Evolutionary conservation across 805 yeast genomes (phyloP).

Genomic region (Wickerhamiella lipophila): DNA sequence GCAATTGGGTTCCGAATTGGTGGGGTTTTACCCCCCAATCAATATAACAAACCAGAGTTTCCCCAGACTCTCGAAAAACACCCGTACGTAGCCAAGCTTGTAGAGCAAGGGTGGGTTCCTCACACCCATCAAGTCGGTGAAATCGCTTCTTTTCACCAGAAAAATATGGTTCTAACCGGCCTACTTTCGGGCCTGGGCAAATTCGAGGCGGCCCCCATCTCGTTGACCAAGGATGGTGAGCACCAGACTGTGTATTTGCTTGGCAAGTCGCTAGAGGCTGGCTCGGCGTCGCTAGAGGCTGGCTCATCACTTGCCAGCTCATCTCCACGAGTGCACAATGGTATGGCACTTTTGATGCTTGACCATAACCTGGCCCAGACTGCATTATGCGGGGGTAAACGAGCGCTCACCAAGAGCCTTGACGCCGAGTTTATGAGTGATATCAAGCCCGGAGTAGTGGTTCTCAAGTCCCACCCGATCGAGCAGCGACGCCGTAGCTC

Average conservation of each 20-base stretch:
- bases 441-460: constrained; percentile 46
- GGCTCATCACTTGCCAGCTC: no score
- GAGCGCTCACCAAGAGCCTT: constrained; percentile 77
- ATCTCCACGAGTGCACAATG: constrained; percentile 38
- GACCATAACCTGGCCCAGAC: constrained; percentile 64
- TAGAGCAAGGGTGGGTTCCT: constrained; percentile 1
- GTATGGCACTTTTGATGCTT: constrained; percentile 60
- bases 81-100: constrained; percentile 4
- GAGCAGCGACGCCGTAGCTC: constrained; percentile 63
- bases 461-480: constrained; percentile 49
- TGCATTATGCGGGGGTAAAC: constrained; percentile 69
- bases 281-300: no score
- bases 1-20: constrained; percentile 1
- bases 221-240: constrained; percentile 4
- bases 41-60: background rate
- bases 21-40: background rate
- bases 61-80: background rate
- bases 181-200: constrained; percentile 6
- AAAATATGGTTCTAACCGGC: constrained; percentile 9
- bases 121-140: background rate
- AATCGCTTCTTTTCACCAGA: background rate
- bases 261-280: constrained; percentile 4
- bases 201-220: constrained; percentile 4
- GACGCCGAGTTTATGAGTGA: constrained; percentile 38
- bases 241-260: constrained; percentile 7